A percentile compares a stretch with the other conserved stretches of the same genome.
Evolutionary conservation across 192 early-diverging fungal species (phyloP).

Genomic region (Coemansia sp.): DNA sequence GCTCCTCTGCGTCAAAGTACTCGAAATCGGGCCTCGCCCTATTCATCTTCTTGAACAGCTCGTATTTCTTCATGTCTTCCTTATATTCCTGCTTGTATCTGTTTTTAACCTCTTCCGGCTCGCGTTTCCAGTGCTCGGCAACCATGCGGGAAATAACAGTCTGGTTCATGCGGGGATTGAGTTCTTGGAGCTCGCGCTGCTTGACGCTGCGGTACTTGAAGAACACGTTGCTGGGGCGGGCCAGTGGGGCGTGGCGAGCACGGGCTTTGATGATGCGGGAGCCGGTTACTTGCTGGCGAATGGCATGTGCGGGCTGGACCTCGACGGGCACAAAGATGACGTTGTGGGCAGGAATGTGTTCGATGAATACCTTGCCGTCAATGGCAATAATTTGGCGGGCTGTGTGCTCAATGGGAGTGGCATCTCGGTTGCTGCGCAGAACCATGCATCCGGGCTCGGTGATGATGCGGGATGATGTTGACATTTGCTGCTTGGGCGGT

Average conservation of each 20-base stretch:
- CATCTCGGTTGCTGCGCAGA: slow-evolving; percentile 20
- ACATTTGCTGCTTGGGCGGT: slow-evolving; percentile 17
- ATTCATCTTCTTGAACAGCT: slow-evolving; percentile 33
- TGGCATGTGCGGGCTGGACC: slow-evolving; percentile 2
- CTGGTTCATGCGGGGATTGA: slow-evolving; percentile 50
- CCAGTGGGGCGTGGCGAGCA: background rate
- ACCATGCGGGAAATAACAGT: slow-evolving; percentile 53
- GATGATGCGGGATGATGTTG: slow-evolving; percentile 29
- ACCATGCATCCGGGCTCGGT: slow-evolving; percentile 35
- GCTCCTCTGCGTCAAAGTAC: slow-evolving; percentile 8
- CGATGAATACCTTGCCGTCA: slow-evolving; percentile 42
- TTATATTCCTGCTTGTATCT: slow-evolving; percentile 38
- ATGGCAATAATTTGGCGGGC: slow-evolving; percentile 32
- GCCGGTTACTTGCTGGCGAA: slow-evolving; percentile 7
- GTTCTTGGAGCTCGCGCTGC: slow-evolving; percentile 32
- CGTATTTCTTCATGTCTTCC: slow-evolving; percentile 48
- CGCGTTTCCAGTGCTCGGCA: slow-evolving; percentile 52
- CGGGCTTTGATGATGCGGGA: slow-evolving; percentile 24
- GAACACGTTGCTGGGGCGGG: slow-evolving; percentile 54
- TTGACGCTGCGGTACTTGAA: slow-evolving; percentile 55
- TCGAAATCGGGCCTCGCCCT: slow-evolving; percentile 6
- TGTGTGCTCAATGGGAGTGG: slow-evolving; percentile 19
- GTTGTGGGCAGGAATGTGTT: slow-evolving; percentile 44
- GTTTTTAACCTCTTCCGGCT: slow-evolving; percentile 43
- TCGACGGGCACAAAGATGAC: slow-evolving; percentile 34